Percentiles rank a stretch among this genome's conserved stretches.
Conservation (phyloP, 163 green algal genomes). For the Scenedesmus sp. region DNA sequence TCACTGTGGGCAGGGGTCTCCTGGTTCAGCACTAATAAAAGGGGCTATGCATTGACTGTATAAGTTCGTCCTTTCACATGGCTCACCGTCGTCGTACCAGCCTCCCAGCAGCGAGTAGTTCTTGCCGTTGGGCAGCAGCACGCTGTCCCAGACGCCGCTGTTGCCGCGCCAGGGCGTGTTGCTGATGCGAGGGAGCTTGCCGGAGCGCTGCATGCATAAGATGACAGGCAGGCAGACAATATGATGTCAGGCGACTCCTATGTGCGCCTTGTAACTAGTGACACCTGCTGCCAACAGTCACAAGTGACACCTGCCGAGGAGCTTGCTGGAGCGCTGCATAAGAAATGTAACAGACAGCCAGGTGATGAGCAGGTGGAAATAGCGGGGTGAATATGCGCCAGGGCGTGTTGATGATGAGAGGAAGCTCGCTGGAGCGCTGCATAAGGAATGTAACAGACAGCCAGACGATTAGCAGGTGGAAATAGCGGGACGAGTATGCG, state of each 20-base stretch:
- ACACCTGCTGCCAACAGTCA: background rate
- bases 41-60: too few species aligned
- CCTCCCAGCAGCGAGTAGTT: conserved; percentile 47
- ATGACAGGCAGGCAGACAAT: background rate
- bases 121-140: conserved; percentile 38
- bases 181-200: conserved; percentile 72
- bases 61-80: too few species aligned
- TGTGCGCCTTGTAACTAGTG: too few species aligned
- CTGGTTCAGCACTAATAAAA: too few species aligned
- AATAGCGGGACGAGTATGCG: too few species aligned
- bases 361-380: background rate
- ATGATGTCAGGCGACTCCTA: too few species aligned
- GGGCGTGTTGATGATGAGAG: conserved; percentile 73
- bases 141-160: conserved; percentile 53
- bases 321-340: too few species aligned
- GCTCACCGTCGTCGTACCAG: conserved; percentile 45
- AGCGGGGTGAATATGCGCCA: conserved; percentile 62
- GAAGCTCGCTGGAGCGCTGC: too few species aligned
- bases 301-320: background rate
- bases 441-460: too few species aligned
- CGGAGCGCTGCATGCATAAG: conserved; percentile 66
- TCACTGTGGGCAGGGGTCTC: too few species aligned
- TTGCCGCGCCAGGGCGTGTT: conserved; percentile 76
- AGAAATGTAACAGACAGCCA: background rate
- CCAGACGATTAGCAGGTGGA: too few species aligned